Evolutionary conservation across 208 protist species (phyloP), one percentile per base, ranked within the genome.

Genomic region (Strigomonas culicis): DNA sequence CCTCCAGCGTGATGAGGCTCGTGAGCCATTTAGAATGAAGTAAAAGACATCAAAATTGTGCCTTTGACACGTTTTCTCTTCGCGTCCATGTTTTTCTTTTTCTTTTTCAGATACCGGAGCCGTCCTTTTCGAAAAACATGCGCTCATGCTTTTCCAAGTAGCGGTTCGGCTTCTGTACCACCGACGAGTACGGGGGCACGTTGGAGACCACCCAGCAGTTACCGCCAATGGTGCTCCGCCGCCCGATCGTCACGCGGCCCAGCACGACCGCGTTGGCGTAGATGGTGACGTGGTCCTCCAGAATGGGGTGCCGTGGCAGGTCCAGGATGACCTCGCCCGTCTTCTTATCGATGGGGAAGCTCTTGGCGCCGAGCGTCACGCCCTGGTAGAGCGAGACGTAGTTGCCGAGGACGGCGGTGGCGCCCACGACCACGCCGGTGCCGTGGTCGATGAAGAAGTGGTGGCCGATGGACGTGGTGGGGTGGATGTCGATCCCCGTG

Each of bases 401-500:
- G 55, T 92, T 87, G 15, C 89, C 89, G 49, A 97, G 80, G 55
- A 93, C 68, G 2, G 90, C 80, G 2, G 87, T 97, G 28, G 77
- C 87, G 13, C 92, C 92, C 47, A 97, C 88, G 7, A 97, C 91
- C 49, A 97, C 75, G 39, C 92, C 92, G 15, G 79, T 92, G 41
- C 88, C 92, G 80, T 97, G 92, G 69, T 97, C 92, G 67, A 97
- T 92, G 66, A 92, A 92, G 53, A 94, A 91, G 72, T 90, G 84
- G 56, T 88, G 77, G 6, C 89, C 89, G 44, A 97, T 88, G 3
- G 70, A 51, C 7, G 90, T 90, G 49, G 62, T 59, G 7, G 92
- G 92, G 74, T 97, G 92, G 50, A 97, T 97, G 57, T 97, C 92
- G 51, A 97, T 87, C 7, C 79, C 85, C 8, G 85, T 92, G 22